Evolutionary conservation across 2,329 filamentous ascomycete genomes (phyloP).

Genomic region (Cladobotryum mycophilum): DNA sequence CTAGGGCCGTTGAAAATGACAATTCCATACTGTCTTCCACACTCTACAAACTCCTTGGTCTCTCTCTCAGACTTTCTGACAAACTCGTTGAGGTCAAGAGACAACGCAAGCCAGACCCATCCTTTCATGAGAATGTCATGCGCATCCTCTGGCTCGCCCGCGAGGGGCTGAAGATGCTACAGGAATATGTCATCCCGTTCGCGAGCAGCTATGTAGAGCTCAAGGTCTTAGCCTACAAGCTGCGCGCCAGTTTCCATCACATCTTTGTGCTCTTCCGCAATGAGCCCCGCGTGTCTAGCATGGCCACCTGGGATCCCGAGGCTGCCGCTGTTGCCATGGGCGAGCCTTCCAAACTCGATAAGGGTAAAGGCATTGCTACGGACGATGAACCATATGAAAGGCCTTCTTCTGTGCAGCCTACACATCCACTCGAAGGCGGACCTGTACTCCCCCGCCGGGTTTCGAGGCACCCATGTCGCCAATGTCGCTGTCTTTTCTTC

Average conservation of each 20-base stretch:
- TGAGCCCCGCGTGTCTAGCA: constrained; percentile 65
- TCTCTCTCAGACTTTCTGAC: constrained; percentile 81
- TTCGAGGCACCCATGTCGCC: constrained; percentile 37
- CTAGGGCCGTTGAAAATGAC: constrained; percentile 68
- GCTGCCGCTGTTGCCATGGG: constrained; percentile 26
- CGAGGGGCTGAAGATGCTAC: constrained; percentile 82
- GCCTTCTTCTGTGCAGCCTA: constrained; percentile 41
- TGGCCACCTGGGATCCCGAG: constrained; percentile 47
- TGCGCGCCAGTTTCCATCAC: constrained; percentile 91
- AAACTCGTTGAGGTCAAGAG: constrained; percentile 79
- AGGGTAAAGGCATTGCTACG: constrained; percentile 44
- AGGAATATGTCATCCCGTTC: constrained; percentile 81
- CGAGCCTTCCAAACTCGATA: constrained; percentile 32
- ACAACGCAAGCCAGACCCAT: constrained; percentile 75
- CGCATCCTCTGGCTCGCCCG: constrained; percentile 95
- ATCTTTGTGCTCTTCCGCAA: constrained; percentile 97
- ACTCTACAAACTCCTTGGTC: constrained; percentile 84
- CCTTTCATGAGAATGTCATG: constrained; percentile 72
- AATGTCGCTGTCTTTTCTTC: constrained; percentile 63
- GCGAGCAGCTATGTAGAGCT: constrained; percentile 73
- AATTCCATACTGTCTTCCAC: constrained; percentile 75
- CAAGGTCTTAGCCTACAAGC: constrained; percentile 83
- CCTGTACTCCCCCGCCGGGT: constrained; percentile 53
- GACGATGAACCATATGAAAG: constrained; percentile 36
- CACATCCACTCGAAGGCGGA: constrained; percentile 49